phyloP scores from a whole-genome alignment of 371 early-diverging fungal species.

The Scutellospora calospora region DNA sequence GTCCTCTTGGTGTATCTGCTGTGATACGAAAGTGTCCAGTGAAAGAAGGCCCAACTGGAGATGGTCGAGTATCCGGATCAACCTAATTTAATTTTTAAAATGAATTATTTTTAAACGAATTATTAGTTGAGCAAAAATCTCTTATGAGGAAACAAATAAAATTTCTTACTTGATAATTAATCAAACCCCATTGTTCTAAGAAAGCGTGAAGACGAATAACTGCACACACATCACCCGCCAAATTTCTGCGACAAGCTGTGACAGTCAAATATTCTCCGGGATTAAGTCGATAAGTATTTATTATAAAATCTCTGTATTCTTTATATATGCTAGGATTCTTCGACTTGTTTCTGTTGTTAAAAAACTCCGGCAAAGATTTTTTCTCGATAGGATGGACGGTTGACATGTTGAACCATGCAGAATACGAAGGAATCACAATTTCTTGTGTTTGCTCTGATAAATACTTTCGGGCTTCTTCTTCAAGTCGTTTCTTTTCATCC shows the following conservation, averaged over 20 bases:
- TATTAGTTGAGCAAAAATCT: neutral
- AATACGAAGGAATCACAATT: constrained; percentile 83
- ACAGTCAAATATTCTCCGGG: constrained; percentile 96
- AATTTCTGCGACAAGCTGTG: constrained; percentile 93
- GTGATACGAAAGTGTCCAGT: constrained; percentile 96
- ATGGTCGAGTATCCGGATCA: constrained; percentile 92
- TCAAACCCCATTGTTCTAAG: constrained; percentile 99
- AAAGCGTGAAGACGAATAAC: constrained; percentile 98
- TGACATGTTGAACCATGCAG: constrained; percentile 94
- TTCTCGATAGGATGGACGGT: constrained; percentile 92
- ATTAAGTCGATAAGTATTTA: constrained; percentile 95
- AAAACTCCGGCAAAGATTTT: constrained; percentile 95
- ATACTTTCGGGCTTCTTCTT: constrained; percentile 77
- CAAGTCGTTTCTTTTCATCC: constrained; percentile 56
- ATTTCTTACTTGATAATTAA: constrained; percentile 92
- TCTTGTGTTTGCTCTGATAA: constrained; percentile 78
- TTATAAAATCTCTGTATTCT: constrained; percentile 98
- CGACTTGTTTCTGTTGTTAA: constrained; percentile 87
- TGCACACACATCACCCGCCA: constrained; percentile 97
- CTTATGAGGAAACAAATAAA: neutral
- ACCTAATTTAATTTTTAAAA: constrained; percentile 60
- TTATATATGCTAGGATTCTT: constrained; percentile 94
- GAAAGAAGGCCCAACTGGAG: constrained; percentile 92
- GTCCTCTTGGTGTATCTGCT: constrained; percentile 94
- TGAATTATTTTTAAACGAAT: constrained; percentile 1